These are phyloP conservation scores for Xylaria sp. DNA, from an alignment of 2,329 filamentous ascomycete species.

Conservation along the genomic window DNA sequence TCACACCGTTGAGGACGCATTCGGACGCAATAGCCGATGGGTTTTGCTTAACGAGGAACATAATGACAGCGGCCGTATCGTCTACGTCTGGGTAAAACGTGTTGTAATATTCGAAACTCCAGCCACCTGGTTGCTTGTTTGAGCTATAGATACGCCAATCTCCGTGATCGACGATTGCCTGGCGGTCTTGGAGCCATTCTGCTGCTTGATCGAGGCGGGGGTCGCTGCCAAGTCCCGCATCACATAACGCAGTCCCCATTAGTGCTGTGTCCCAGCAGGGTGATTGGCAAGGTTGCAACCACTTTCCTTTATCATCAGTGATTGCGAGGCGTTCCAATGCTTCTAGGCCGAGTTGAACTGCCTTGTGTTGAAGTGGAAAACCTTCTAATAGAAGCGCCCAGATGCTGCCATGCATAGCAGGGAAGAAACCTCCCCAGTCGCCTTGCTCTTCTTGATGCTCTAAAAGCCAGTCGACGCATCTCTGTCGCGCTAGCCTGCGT, in stretches of 20 bases:
- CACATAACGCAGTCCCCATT: not conserved
- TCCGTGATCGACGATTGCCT: not conserved
- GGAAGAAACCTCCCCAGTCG: not conserved
- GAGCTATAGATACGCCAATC: not conserved
- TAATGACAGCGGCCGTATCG: not conserved
- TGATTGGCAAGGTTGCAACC: not conserved
- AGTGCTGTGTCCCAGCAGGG: not conserved
- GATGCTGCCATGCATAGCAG: not conserved
- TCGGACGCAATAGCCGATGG: not conserved
- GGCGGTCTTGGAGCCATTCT: not conserved
- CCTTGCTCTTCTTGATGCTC: not conserved
- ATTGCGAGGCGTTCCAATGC: not conserved
- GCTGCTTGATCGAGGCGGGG: not conserved
- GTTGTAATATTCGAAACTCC: not conserved
- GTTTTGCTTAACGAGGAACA: not conserved
- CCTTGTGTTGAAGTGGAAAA: not conserved
- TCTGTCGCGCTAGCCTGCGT: not conserved
- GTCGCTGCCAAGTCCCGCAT: not conserved
- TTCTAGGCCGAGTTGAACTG: not conserved
- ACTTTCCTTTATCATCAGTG: not conserved
- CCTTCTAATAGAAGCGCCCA: not conserved
- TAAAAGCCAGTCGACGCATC: not conserved
- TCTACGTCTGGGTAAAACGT: not conserved
- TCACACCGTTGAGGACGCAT: not conserved
- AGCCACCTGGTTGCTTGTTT: not conserved